phyloP scores from a whole-genome alignment of 163 green algal species.

The Coccomyxa subellipsoidea region DNA sequence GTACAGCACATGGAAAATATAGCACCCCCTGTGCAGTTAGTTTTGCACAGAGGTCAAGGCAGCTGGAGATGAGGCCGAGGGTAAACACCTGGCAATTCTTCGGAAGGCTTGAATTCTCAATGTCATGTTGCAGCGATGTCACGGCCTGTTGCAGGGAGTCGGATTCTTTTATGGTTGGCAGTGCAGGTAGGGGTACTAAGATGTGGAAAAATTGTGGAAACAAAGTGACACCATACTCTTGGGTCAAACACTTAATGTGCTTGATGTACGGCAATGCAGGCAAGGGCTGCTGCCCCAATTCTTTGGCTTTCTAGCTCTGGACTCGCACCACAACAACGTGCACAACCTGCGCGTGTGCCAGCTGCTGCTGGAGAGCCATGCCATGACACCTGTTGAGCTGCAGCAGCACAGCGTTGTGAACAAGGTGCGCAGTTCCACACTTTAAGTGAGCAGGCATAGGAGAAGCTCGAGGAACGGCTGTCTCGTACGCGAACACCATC shows the following conservation, averaged over 20 bases:
- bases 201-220: no score
- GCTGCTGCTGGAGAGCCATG: conserved; percentile 54
- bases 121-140: background rate
- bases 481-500: background rate
- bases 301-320: conserved; percentile 83
- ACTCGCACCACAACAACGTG: conserved; percentile 92
- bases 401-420: background rate
- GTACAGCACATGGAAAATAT: no score
- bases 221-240: no score
- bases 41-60: no score
- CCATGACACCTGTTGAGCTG: conserved; percentile 33
- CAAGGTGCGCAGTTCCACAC: background rate
- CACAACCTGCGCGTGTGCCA: conserved; percentile 92
- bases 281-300: conserved; percentile 67
- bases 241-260: no score
- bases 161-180: no score
- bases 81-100: background rate
- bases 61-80: no score
- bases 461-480: background rate
- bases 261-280: no score
- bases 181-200: no score
- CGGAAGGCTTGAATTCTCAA: background rate
- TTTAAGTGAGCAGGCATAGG: background rate
- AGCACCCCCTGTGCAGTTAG: no score
- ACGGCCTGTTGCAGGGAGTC: background rate